A percentile compares a stretch with the other conserved stretches of the same genome.
phyloP scores from a whole-genome alignment of 139 green algal species.

The Chlamydomonas asymmetrica region DNA sequence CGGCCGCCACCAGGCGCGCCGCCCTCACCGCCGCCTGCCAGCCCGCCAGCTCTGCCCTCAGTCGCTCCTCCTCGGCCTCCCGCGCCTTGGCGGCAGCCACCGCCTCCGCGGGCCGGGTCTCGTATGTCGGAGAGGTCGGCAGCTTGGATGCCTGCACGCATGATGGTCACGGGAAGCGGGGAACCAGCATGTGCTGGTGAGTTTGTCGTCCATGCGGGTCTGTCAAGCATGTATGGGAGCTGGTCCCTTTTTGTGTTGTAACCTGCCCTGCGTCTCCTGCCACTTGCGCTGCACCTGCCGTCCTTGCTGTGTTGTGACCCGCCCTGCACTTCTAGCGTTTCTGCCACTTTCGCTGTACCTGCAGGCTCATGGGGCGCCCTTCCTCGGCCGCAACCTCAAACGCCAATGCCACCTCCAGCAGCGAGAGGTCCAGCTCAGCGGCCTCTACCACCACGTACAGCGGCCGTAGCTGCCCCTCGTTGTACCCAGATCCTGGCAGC shows the following conservation, averaged over 20 bases:
- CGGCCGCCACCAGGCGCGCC: background rate
- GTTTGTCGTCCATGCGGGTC: no score
- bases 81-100: conserved; percentile 23
- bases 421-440: conserved; percentile 31
- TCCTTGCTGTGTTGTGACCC: background rate
- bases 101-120: conserved; percentile 20
- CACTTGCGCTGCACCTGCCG: background rate
- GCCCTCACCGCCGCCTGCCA: conserved; percentile 17
- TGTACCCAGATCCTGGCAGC: conserved; percentile 45
- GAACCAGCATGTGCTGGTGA: no score
- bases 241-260: background rate
- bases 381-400: background rate
- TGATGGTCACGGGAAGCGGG: background rate
- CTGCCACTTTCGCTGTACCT: background rate
- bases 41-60: background rate
- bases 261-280: background rate
- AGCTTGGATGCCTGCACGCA: background rate
- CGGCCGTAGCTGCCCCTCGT: conserved; percentile 28
- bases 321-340: background rate
- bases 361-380: background rate
- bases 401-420: conserved; percentile 54
- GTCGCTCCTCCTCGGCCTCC: conserved; percentile 17
- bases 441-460: conserved; percentile 27
- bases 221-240: no score
- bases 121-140: conserved; percentile 38